Percentiles rank a stretch among this genome's conserved stretches.
phyloP scores from a whole-genome alignment of 2,329 filamentous ascomycete species.

The Pestalotiopsis sp. region DNA sequence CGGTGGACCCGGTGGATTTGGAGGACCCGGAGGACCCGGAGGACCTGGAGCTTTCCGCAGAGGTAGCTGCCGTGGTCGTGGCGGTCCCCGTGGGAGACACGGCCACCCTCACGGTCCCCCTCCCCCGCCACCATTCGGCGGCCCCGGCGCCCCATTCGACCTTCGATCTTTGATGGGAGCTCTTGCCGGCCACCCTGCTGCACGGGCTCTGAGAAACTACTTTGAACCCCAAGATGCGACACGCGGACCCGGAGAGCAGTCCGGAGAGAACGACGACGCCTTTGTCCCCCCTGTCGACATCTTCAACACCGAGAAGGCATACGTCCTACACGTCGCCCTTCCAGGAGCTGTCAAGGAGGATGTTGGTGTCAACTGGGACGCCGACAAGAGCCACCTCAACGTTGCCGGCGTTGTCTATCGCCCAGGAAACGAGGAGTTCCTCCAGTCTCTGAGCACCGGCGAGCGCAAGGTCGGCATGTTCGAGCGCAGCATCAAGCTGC shows the following conservation, averaged over 20 bases:
- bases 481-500: slow-evolving; percentile 69
- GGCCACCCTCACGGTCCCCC: slow-evolving; percentile 19
- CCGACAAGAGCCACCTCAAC: slow-evolving; percentile 65
- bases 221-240: slow-evolving; percentile 28
- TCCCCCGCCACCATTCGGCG: slow-evolving; percentile 24
- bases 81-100: slow-evolving; percentile 21
- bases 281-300: slow-evolving; percentile 73
- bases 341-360: slow-evolving; percentile 82
- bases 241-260: slow-evolving; percentile 12
- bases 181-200: slow-evolving; percentile 44
- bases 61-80: slow-evolving; percentile 22
- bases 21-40: neutral
- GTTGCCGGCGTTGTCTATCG: slow-evolving; percentile 75
- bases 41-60: slow-evolving; percentile 15
- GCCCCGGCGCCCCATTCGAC: slow-evolving; percentile 35
- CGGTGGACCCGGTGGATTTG: slow-evolving; percentile 1
- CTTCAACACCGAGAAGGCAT: slow-evolving; percentile 68
- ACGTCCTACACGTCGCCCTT: slow-evolving; percentile 74
- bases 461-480: slow-evolving; percentile 77
- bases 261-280: slow-evolving; percentile 33
- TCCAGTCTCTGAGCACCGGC: slow-evolving; percentile 63
- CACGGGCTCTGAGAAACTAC: slow-evolving; percentile 43
- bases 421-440: slow-evolving; percentile 69
- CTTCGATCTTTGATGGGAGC: slow-evolving; percentile 41
- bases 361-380: slow-evolving; percentile 75